Evolutionary conservation across 306 rosid species (phyloP), one percentile per base, ranked within the genome.

Genomic region (Hylodesmum podocarpum): DNA sequence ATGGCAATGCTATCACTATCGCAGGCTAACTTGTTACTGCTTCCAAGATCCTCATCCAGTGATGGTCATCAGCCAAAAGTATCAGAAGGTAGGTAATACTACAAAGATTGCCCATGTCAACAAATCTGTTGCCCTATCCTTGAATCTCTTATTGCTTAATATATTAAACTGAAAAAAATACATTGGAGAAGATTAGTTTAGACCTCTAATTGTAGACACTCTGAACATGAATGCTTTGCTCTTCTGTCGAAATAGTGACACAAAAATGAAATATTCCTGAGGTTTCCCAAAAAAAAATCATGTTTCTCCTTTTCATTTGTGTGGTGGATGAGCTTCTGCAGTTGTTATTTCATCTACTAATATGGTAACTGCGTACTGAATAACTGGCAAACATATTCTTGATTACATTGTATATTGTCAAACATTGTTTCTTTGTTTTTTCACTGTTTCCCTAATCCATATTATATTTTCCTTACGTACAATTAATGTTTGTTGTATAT

Each of bases 21-120:
- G 53, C 91, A 88, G 83, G 97, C 97, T 87, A 95, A 90, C 85
- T 80, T 95, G 49, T 91, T 95, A 72, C 97, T 95, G 87, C 97
- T 95, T 87, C 97, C 99, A 16, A 92, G 96, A 89, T 87, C 96
- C 72, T 90, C 97, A 72, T 90, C 97, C 59, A 37, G 87, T 51
- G 97, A 92, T 77, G 96, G 98, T 77, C 54, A 89, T 84, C 99
- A 90, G 85, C 90, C 87, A 41, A 95, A 83, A 87, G 96, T 89
- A 81, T 84, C 97, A 57, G 97, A 95, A 87, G 99, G 99, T 92
- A 70, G 54, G 73, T 70, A 59, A 27, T 71, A 65, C 66, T 80
- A 51, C 37, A 72, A 69, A 69, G 13, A 9, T 15, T 59, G 78
- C 18, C 14, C 63, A 49, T 28, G 22, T 13, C 37, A 51, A 39